These are phyloP conservation scores for Jackrogersella minutella DNA, from an alignment of 495 filamentous ascomycete genomes.

Conservation along the genomic window DNA sequence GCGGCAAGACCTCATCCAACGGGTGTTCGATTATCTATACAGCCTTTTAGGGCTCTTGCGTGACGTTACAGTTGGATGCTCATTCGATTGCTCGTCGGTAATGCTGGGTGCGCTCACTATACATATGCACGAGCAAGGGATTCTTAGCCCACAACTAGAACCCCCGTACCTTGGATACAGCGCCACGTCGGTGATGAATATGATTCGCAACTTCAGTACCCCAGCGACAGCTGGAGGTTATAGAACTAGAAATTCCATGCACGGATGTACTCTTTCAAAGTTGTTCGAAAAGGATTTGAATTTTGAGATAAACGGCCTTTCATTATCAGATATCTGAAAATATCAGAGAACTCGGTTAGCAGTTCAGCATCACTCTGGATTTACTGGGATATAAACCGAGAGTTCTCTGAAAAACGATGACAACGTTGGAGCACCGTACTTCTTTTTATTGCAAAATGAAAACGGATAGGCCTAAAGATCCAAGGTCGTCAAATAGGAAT, in stretches of 20 bases:
- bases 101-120: slow-evolving; percentile 11
- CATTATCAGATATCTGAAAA: background rate
- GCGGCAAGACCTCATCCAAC: background rate
- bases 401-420: too few species aligned
- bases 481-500: too few species aligned
- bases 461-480: too few species aligned
- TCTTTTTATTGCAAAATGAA: too few species aligned
- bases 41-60: background rate
- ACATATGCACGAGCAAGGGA: background rate
- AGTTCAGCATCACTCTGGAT: too few species aligned
- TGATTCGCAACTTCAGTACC: background rate
- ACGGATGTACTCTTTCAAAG: background rate
- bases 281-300: background rate
- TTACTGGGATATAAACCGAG: too few species aligned
- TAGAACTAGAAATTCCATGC: too few species aligned
- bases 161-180: slow-evolving; percentile 5
- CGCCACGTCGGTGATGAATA: background rate
- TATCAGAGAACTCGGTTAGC: background rate
- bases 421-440: too few species aligned
- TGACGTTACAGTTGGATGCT: slow-evolving; percentile 4
- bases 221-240: background rate
- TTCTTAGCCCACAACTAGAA: background rate
- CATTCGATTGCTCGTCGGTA: slow-evolving; percentile 9
- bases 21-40: background rate
- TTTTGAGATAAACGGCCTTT: background rate